Evolutionary conservation across 352 stramenopile genomes (phyloP).

Genomic region (Globisporangium mamillatum): DNA sequence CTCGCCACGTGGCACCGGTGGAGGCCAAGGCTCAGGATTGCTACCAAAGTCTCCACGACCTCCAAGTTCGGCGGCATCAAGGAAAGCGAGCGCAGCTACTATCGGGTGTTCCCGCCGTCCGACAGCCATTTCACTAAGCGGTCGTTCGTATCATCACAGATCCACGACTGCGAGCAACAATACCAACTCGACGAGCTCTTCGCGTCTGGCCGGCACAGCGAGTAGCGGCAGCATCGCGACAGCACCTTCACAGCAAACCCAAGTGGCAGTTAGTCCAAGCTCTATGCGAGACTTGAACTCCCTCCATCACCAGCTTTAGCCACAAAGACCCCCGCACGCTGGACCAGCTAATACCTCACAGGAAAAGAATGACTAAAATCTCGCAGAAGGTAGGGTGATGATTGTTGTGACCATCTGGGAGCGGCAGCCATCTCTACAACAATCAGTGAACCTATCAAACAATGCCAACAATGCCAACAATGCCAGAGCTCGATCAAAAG

Average conservation of each 20-base stretch:
- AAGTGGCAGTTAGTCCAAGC: not conserved
- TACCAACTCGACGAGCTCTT: not conserved
- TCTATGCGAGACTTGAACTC: not conserved
- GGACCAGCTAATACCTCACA: not conserved
- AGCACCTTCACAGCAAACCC: not conserved
- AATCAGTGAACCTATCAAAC: no score
- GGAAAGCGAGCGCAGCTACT: constrained; percentile 4
- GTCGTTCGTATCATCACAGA: not conserved
- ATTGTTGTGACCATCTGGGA: no score
- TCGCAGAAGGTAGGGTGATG: not conserved
- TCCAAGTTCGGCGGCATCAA: not conserved
- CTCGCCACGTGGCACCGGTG: no score
- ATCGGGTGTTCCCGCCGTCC: not conserved
- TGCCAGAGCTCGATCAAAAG: no score
- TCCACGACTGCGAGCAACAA: constrained; percentile 5
- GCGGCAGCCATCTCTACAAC: no score
- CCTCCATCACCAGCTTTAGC: not conserved
- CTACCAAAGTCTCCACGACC: not conserved
- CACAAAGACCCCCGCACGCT: not conserved
- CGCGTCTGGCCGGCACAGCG: not conserved
- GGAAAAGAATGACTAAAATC: not conserved
- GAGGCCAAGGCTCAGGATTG: no score
- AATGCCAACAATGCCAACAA: no score
- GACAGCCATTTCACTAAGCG: not conserved
- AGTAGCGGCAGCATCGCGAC: not conserved